Percentiles rank a stretch among this genome's conserved stretches.
These are phyloP conservation scores for Metschnikowia proteae DNA, from an alignment of 805 yeast species.

Conservation along the genomic window DNA sequence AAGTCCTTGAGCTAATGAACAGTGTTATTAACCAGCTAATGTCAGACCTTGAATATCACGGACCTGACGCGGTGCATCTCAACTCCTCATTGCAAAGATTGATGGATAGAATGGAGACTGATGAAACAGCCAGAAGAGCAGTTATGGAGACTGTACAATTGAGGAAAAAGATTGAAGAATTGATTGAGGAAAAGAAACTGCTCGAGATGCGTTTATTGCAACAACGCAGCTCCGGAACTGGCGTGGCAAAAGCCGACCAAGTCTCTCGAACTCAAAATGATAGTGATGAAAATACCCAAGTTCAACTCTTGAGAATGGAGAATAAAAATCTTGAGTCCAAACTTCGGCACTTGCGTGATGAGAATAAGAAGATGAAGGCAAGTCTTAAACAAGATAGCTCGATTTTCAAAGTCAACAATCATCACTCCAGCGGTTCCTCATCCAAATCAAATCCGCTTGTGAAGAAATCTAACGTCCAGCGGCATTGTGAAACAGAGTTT, in stretches of 20 bases:
- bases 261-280: neutral
- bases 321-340: neutral
- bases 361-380: slow-evolving; percentile 1
- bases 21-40: slow-evolving; percentile 30
- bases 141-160: slow-evolving; percentile 29
- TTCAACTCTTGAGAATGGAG: neutral
- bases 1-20: slow-evolving; percentile 28
- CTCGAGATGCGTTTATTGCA: neutral
- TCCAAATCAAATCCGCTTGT: neutral
- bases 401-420: neutral
- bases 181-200: slow-evolving; percentile 14
- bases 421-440: neutral
- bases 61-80: slow-evolving; percentile 1
- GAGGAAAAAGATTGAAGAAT: slow-evolving; percentile 18
- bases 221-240: neutral
- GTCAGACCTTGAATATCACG: slow-evolving; percentile 19
- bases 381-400: neutral
- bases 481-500: neutral
- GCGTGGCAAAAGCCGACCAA: neutral
- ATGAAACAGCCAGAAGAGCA: slow-evolving; percentile 34
- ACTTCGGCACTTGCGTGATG: slow-evolving; percentile 1
- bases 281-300: neutral
- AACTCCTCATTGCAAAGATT: slow-evolving; percentile 28
- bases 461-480: neutral
- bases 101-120: slow-evolving; percentile 32